Evolutionary conservation across 108 stramenopile species (phyloP).

Genomic region (Hondaea fermentalgiana): DNA sequence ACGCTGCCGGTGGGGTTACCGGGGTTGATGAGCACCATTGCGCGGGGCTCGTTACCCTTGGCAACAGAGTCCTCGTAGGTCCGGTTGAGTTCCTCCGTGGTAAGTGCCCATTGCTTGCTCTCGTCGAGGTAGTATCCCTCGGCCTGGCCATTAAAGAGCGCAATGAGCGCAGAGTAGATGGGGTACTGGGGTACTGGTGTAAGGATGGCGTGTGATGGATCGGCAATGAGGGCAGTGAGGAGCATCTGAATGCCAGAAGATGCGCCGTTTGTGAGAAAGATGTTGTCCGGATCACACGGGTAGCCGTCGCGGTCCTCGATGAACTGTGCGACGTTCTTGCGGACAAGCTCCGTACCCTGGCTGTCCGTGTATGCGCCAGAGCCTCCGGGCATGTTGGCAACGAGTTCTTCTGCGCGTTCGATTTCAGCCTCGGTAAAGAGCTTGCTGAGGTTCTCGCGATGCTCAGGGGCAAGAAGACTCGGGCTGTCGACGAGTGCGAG

Average conservation of each 20-base stretch:
- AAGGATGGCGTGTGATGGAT: constrained; percentile 67
- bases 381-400: constrained; percentile 40
- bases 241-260: constrained; percentile 66
- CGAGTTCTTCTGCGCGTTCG: constrained; percentile 29
- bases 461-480: constrained; percentile 17
- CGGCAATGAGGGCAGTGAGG: constrained; percentile 67
- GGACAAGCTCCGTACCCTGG: constrained; percentile 61
- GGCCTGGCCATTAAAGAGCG: constrained; percentile 66
- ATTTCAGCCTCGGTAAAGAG: constrained; percentile 52
- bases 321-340: constrained; percentile 73
- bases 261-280: constrained; percentile 85
- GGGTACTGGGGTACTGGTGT: constrained; percentile 91
- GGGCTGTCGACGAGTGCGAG: constrained; percentile 74
- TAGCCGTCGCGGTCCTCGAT: constrained; percentile 67
- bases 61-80: constrained; percentile 58
- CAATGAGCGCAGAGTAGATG: constrained; percentile 75
- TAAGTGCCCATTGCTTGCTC: constrained; percentile 63
- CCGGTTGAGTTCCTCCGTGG: constrained; percentile 56
- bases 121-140: constrained; percentile 81
- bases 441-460: neutral
- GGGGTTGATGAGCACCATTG: constrained; percentile 80
- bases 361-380: constrained; percentile 68
- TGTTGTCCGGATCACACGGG: constrained; percentile 59
- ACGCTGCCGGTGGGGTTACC: constrained; percentile 87
- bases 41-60: constrained; percentile 60